Conservation (phyloP, 345 rosid genomes). For the Atalantia buxifolia region DNA sequence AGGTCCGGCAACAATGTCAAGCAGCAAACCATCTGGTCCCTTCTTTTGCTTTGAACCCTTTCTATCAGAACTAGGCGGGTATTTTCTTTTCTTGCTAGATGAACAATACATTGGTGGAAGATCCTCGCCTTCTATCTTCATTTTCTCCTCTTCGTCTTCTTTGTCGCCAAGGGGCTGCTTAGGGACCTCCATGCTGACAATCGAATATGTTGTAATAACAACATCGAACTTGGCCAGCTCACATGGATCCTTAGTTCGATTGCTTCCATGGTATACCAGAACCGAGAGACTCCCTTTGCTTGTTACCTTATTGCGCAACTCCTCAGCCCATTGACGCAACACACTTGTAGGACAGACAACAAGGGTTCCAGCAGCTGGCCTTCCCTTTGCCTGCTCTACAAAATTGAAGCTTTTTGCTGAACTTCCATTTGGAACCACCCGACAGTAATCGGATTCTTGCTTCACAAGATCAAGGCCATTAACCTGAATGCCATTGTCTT, state of each 20-base stretch:
- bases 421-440: slow-evolving; percentile 19
- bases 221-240: slow-evolving; percentile 90
- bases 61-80: slow-evolving; percentile 48
- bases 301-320: slow-evolving; percentile 73
- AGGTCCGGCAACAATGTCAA: slow-evolving; percentile 65
- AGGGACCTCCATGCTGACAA: slow-evolving; percentile 98
- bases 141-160: slow-evolving; percentile 64
- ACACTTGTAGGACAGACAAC: slow-evolving; percentile 98
- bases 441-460: slow-evolving; percentile 24
- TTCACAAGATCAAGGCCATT: slow-evolving; percentile 24
- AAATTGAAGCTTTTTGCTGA: slow-evolving; percentile 16
- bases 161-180: slow-evolving; percentile 69
- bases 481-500: slow-evolving; percentile 46
- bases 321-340: slow-evolving; percentile 92
- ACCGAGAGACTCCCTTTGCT: slow-evolving; percentile 64
- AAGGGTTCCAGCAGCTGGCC: slow-evolving; percentile 95
- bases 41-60: slow-evolving; percentile 56
- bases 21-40: slow-evolving; percentile 31
- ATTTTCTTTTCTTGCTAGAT: slow-evolving; percentile 58
- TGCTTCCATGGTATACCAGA: slow-evolving; percentile 87
- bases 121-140: slow-evolving; percentile 37
- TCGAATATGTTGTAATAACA: slow-evolving; percentile 90
- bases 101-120: slow-evolving; percentile 28
- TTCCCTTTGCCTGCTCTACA: slow-evolving; percentile 47
- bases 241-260: slow-evolving; percentile 80